These are phyloP conservation scores for Lodderomyces oxycetoniae DNA, from an alignment of 1,139 yeast genomes.

Conservation along the genomic window DNA sequence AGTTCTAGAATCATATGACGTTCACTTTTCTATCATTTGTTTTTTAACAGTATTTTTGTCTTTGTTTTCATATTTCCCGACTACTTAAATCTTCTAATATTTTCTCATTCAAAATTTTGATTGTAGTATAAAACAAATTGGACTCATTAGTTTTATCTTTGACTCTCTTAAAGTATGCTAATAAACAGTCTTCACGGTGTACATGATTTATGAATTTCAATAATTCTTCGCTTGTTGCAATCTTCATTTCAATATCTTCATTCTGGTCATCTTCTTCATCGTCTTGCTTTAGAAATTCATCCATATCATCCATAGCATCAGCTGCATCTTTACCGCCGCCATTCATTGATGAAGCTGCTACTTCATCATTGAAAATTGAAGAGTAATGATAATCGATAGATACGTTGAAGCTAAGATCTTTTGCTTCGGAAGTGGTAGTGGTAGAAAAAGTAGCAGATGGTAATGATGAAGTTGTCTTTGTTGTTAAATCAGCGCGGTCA, in stretches of 20 bases:
- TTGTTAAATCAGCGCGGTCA: too few relatives aligned
- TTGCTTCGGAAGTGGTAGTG: too few relatives aligned
- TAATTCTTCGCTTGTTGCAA: slow-evolving; percentile 9
- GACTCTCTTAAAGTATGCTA: slow-evolving; percentile 10
- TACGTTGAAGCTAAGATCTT: slow-evolving; percentile 7
- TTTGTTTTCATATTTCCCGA: slow-evolving; percentile 5
- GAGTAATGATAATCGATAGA: slow-evolving; percentile 16
- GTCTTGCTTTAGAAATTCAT: slow-evolving; percentile 8
- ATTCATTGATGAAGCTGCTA: not conserved
- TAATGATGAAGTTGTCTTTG: not conserved
- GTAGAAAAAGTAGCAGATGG: not conserved
- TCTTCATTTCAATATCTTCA: slow-evolving; percentile 14
- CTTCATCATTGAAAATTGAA: slow-evolving; percentile 14
- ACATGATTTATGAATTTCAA: slow-evolving; percentile 2
- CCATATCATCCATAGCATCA: slow-evolving; percentile 7
- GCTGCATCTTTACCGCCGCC: too few relatives aligned
- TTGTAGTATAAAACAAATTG: slow-evolving; percentile 10
- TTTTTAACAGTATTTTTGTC: too few relatives aligned
- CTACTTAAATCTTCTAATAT: slow-evolving; percentile 12
- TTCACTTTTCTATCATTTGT: not conserved
- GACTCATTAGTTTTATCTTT: slow-evolving; percentile 6
- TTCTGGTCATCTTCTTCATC: slow-evolving; percentile 12
- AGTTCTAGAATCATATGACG: slow-evolving; percentile 3
- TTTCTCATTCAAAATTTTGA: slow-evolving; percentile 12
- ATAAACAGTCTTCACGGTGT: slow-evolving; percentile 6